These are phyloP conservation scores for Pichia sp. DNA, from an alignment of 1,139 yeast genomes.

Conservation along the genomic window DNA sequence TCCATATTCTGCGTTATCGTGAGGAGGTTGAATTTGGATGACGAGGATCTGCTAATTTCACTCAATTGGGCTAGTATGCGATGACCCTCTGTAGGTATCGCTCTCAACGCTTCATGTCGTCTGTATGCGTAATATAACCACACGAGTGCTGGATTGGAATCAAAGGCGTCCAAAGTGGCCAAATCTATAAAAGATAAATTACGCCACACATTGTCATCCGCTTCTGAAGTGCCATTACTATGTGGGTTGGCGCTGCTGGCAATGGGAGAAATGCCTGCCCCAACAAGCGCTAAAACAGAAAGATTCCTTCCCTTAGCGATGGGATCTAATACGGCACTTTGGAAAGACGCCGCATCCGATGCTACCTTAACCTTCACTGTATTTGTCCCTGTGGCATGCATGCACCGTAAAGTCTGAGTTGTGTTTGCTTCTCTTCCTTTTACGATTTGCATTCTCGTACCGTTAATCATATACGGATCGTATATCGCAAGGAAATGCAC, in stretches of 20 bases:
- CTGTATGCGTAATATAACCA: conserved; percentile 85
- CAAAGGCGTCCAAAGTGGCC: conserved; percentile 88
- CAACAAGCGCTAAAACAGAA: background rate
- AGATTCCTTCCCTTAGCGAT: too few species aligned
- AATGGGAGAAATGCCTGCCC: background rate
- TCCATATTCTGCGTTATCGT: conserved; percentile 82
- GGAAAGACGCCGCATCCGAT: too few species aligned
- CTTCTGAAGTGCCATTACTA: too few species aligned
- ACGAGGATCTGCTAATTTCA: conserved; percentile 15
- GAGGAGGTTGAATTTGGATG: conserved; percentile 31
- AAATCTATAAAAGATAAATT: conserved; percentile 73
- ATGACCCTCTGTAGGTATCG: conserved; percentile 72
- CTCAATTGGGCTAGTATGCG: conserved; percentile 52
- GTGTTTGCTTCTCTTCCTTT: too few species aligned
- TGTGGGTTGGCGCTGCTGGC: too few species aligned
- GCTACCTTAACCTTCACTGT: too few species aligned
- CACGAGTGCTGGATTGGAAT: conserved; percentile 73
- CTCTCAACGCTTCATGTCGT: conserved; percentile 54
- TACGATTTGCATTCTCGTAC: too few species aligned
- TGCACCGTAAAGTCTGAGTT: too few species aligned
- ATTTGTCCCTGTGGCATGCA: too few species aligned
- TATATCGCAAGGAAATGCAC: too few species aligned
- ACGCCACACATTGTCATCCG: conserved; percentile 45
- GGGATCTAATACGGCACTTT: too few species aligned
- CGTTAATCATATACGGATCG: too few species aligned